Evolutionary conservation across 208 protist species (phyloP).

Genomic region (Plasmodiophora brassicae): DNA sequence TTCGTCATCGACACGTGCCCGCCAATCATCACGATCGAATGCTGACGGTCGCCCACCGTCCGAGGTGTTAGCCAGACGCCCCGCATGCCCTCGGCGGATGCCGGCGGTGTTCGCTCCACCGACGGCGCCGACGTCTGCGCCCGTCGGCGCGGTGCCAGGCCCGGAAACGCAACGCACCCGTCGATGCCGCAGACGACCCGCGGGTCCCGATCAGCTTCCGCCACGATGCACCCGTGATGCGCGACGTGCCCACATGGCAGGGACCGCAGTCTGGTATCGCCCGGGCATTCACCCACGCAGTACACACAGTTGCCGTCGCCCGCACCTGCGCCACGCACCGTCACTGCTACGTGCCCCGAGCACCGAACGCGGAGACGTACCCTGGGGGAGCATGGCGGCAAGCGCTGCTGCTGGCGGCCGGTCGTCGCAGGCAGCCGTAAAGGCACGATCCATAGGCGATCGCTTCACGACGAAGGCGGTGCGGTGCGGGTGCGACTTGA

Average conservation of each 20-base stretch:
- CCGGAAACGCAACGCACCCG: not conserved
- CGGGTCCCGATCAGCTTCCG: not conserved
- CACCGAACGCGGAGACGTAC: not conserved
- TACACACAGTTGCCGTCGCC: not conserved
- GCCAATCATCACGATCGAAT: not conserved
- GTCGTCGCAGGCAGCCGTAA: no score
- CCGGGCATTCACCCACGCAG: not conserved
- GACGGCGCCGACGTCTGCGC: not conserved
- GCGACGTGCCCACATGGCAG: not conserved
- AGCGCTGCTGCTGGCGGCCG: no score
- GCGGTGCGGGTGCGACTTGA: not conserved
- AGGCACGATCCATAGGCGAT: not conserved
- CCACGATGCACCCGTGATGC: not conserved
- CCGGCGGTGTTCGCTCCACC: not conserved
- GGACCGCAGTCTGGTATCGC: not conserved
- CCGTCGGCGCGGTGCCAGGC: not conserved
- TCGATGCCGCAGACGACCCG: not conserved
- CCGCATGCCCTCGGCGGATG: not conserved
- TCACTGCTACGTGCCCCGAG: not conserved
- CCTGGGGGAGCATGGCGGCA: no score
- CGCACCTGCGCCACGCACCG: not conserved
- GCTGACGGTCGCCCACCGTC: not conserved
- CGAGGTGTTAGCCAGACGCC: not conserved
- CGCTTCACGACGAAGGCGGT: not conserved
- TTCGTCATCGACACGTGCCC: not conserved